phyloP scores from a whole-genome alignment of 1,284 basidiomycete species.

The Fomitopsis pinicola region DNA sequence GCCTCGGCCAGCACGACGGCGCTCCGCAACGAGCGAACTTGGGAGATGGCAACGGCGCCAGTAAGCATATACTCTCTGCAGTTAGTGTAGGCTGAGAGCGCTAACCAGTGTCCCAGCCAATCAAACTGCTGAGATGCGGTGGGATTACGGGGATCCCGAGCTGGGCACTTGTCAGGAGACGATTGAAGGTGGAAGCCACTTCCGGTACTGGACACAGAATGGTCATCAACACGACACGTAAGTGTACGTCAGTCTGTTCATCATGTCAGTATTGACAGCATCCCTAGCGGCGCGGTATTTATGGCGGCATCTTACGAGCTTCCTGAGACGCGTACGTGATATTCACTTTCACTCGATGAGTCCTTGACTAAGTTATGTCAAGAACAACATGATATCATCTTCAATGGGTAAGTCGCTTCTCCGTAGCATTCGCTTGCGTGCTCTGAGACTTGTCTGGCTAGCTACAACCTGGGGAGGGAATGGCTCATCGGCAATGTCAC shows the following conservation, averaged over 20 bases:
- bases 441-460: conserved; percentile 11
- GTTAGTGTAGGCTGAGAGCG: no score
- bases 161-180: conserved; percentile 84
- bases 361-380: background rate
- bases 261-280: background rate
- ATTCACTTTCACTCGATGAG: background rate
- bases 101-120: conserved; percentile 43
- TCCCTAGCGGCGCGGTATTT: conserved; percentile 71
- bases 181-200: conserved; percentile 85
- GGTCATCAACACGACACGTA: conserved; percentile 56
- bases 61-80: conserved; percentile 36
- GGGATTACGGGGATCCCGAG: conserved; percentile 73
- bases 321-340: conserved; percentile 48
- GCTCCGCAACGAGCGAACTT: conserved; percentile 72
- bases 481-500: conserved; percentile 82
- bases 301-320: conserved; percentile 78
- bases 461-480: conserved; percentile 70
- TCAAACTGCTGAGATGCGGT: conserved; percentile 76
- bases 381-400: conserved; percentile 51
- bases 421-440: background rate
- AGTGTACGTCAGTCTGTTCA: conserved; percentile 13
- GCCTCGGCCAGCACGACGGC: conserved; percentile 78
- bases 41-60: conserved; percentile 75
- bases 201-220: conserved; percentile 87
- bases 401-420: conserved; percentile 42